These are phyloP conservation scores for Moniliophthora roreri DNA, from an alignment of 1,284 basidiomycete genomes.

Conservation along the genomic window DNA sequence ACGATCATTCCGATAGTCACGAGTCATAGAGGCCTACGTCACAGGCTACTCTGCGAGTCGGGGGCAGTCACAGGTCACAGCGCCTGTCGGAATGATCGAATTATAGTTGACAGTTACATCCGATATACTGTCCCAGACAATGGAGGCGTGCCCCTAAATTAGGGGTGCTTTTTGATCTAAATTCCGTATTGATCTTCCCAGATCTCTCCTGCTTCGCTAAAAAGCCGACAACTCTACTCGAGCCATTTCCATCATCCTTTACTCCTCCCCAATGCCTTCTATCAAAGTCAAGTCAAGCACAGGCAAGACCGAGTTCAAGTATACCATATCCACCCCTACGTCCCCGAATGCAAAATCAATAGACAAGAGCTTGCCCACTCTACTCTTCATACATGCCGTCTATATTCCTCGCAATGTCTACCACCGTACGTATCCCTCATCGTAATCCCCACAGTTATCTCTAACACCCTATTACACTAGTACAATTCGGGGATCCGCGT, in stretches of 20 bases:
- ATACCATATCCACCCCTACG: conserved; percentile 9
- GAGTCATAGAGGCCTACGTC: too few relatives aligned
- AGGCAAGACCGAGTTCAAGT: conserved; percentile 5
- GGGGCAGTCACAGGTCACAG: too few relatives aligned
- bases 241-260: background rate
- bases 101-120: too few relatives aligned
- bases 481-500: conserved; percentile 14
- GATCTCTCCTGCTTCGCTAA: too few relatives aligned
- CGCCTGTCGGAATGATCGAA: too few relatives aligned
- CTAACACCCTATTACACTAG: conserved; percentile 1
- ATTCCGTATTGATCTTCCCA: too few relatives aligned
- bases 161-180: too few relatives aligned
- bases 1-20: too few relatives aligned
- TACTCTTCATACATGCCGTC: conserved; percentile 13
- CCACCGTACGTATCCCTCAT: conserved; percentile 28
- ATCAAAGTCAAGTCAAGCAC: background rate
- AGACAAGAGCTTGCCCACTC: conserved; percentile 8
- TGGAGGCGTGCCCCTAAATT: too few relatives aligned
- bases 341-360: conserved; percentile 7
- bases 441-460: background rate
- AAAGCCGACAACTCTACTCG: too few relatives aligned
- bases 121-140: too few relatives aligned
- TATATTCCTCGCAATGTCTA: conserved; percentile 32
- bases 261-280: background rate
- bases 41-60: too few relatives aligned